Base-by-base conservation (phyloP, 768 basidiomycete genomes). In the Lentinula edodes region DNA sequence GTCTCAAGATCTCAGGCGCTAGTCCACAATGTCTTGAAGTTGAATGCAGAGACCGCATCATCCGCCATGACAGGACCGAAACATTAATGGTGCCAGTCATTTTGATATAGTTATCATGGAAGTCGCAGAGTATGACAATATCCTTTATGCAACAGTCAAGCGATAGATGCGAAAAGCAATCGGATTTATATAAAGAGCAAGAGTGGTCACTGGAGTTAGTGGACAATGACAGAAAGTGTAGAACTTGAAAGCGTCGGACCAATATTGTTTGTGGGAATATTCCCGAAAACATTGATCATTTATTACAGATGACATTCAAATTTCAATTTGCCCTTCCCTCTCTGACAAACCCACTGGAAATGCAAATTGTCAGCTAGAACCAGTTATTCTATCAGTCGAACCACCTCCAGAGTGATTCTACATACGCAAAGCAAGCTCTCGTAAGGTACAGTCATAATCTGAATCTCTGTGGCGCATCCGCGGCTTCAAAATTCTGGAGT, bases 301-400 rank as follows among this genome's bases (percentile, higher is more conserved):
- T 28, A 28, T 28, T 79, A 38, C 68, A 55, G 35, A 78, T 62
- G 12, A 68, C 65, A 59, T 80, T 75, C 77, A 78, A 13, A 70
- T 70, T 80, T 75, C 77, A 78, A 13, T 71, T 70, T 16, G 67
- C 68, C 18, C 75, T 72, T 34, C 78, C 77, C 64, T 80, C 78
- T 5, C 72, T 68, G 0, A 73, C 67, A 64, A 79, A 80, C 0
- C 77, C 78, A n/a, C 76, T 79, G 12, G 8, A 34, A 48, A 1
- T 5, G 12, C 55, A 38, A 6, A 1, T 20, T 34, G 23, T 45
- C 20, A 41, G 16, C 16, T 10, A 28, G 8, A 28, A 28, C 28
- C 28, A 28, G 48, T 82, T 82, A 15, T 65, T 70, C 34, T 73
- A 28, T 4, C 28, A 28, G 28, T 28, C 28, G 74, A 52, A 75